A percentile compares a stretch with the other conserved stretches of the same genome.
phyloP scores from a whole-genome alignment of 1,284 basidiomycete species.

The Mycena citricolor region DNA sequence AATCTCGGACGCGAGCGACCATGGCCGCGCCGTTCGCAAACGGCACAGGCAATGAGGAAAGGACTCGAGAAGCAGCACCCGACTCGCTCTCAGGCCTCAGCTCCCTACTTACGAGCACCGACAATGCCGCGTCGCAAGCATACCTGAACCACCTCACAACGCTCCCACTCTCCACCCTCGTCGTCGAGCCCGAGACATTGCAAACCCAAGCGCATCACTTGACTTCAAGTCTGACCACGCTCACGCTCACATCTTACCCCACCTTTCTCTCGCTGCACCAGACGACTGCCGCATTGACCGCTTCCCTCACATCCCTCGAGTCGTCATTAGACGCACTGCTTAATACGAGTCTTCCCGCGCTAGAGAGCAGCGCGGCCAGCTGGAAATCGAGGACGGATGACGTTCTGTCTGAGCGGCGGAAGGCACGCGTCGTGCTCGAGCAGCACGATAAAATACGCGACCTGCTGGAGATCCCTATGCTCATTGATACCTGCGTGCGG shows the following conservation, averaged over 20 bases:
- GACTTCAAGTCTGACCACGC: constrained; percentile 82
- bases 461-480: constrained; percentile 83
- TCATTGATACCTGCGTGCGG: constrained; percentile 89
- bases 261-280: constrained; percentile 84
- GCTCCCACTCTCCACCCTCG: constrained; percentile 63
- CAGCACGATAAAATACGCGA: constrained; percentile 91
- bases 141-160: constrained; percentile 69
- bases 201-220: constrained; percentile 81
- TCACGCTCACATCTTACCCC: constrained; percentile 86
- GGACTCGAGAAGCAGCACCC: too few relatives aligned
- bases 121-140: constrained; percentile 28
- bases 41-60: too few relatives aligned
- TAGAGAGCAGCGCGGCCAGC: constrained; percentile 55
- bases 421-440: constrained; percentile 80
- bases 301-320: constrained; percentile 63
- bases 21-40: too few relatives aligned
- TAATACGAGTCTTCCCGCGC: constrained; percentile 52
- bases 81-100: too few relatives aligned
- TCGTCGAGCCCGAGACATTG: constrained; percentile 70
- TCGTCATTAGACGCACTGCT: constrained; percentile 68
- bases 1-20: too few relatives aligned
- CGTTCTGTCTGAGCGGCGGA: constrained; percentile 64
- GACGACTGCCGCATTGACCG: constrained; percentile 67
- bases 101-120: too few relatives aligned
- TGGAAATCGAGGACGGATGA: constrained; percentile 43